A percentile compares a stretch with the other conserved stretches of the same genome.
Evolutionary conservation across 495 filamentous ascomycete species (phyloP).

Genomic region (Penicillium dipodomyicola): DNA sequence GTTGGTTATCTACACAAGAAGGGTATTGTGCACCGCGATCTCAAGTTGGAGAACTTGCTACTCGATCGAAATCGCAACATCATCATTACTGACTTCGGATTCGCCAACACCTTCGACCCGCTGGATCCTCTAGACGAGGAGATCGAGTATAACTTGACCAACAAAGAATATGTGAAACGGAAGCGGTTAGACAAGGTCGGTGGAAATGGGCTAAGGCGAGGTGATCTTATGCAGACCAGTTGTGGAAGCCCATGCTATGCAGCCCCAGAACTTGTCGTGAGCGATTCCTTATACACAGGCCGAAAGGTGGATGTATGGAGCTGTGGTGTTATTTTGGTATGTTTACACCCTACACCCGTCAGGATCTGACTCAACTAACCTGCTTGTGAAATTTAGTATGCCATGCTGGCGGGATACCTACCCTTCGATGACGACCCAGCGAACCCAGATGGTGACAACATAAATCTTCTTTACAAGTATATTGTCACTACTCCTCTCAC

Average conservation of each 20-base stretch:
- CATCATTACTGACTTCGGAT: constrained; percentile 99
- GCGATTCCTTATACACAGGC: constrained; percentile 94
- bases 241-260: constrained; percentile 79
- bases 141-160: constrained; percentile 80
- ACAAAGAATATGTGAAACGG: constrained; percentile 79
- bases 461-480: constrained; percentile 98
- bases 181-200: constrained; percentile 75
- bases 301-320: constrained; percentile 99
- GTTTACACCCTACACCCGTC: constrained; percentile 31
- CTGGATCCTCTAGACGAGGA: constrained; percentile 84
- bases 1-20: constrained; percentile 99
- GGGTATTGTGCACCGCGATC: constrained; percentile 95
- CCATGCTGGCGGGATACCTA: constrained; percentile 98
- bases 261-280: constrained; percentile 94
- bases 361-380: constrained; percentile 1
- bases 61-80: constrained; percentile 97
- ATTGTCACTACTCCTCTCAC: constrained; percentile 96
- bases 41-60: constrained; percentile 95
- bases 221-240: constrained; percentile 58
- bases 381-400: constrained; percentile 62
- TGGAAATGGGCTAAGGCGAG: constrained; percentile 78
- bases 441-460: constrained; percentile 98
- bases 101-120: constrained; percentile 96
- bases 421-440: constrained; percentile 98
- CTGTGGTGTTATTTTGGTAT: constrained; percentile 96